phyloP scores from a whole-genome alignment of 2,329 filamentous ascomycete genomes.

The Aureobasidium namibiae region DNA sequence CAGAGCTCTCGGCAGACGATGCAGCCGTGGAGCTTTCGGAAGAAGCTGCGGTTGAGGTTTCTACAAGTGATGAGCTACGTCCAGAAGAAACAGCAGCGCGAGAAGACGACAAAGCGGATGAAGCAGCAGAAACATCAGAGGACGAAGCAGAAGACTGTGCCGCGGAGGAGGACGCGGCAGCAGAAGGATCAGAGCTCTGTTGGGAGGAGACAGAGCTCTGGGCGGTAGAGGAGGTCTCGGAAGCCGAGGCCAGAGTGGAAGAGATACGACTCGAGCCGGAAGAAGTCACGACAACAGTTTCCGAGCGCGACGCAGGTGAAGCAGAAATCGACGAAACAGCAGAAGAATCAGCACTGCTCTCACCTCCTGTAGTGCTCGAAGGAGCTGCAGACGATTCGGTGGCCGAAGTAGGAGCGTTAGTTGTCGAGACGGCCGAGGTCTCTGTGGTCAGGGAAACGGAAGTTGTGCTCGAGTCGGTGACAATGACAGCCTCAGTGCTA shows the following conservation, averaged over 20 bases:
- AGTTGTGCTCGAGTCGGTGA: conserved; percentile 22
- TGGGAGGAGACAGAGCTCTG: conserved; percentile 14
- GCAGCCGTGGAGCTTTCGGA: not conserved
- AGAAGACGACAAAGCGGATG: conserved; percentile 14
- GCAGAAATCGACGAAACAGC: conserved; percentile 13
- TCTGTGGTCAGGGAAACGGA: conserved; percentile 20
- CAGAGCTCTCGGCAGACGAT: conserved; percentile 7
- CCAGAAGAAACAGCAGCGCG: conserved; percentile 13
- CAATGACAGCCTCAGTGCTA: conserved; percentile 18
- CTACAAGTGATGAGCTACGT: conserved; percentile 10
- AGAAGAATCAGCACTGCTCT: conserved; percentile 16
- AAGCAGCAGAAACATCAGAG: conserved; percentile 11
- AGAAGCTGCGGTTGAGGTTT: not conserved
- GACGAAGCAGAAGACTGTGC: not conserved
- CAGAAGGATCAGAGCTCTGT: conserved; percentile 1
- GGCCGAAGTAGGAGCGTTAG: conserved; percentile 4
- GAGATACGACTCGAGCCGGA: not conserved
- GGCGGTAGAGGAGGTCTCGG: conserved; percentile 15
- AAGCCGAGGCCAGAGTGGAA: not conserved
- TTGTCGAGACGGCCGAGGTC: conserved; percentile 9
- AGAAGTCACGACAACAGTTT: conserved; percentile 9
- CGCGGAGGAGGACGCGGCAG: conserved; percentile 10
- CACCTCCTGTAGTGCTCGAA: conserved; percentile 16
- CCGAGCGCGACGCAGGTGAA: conserved; percentile 10
- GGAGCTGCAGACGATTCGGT: conserved; percentile 15